These are phyloP conservation scores for Pythium biforme DNA, from an alignment of 352 stramenopile species.

Conservation along the genomic window DNA sequence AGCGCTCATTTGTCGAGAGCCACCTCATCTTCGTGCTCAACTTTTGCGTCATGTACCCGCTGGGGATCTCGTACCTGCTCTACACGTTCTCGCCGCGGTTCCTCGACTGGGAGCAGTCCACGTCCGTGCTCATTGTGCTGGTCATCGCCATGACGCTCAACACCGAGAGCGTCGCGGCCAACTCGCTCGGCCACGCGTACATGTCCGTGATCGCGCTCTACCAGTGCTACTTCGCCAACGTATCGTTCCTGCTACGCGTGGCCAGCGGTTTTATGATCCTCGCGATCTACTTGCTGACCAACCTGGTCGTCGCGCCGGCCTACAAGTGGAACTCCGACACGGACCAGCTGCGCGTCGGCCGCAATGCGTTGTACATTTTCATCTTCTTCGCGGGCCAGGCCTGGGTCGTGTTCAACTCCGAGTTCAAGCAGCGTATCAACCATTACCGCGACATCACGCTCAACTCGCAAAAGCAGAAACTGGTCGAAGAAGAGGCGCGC, in stretches of 20 bases:
- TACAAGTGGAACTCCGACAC: conserved; percentile 39
- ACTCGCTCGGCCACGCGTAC: conserved; percentile 74
- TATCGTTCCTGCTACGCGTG: conserved; percentile 72
- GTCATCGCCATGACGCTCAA: conserved; percentile 62
- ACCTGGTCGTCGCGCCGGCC: conserved; percentile 52
- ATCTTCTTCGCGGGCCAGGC: conserved; percentile 76
- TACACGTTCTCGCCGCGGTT: conserved; percentile 69
- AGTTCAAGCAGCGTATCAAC: conserved; percentile 88
- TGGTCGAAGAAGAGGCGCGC: conserved; percentile 72
- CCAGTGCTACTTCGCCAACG: conserved; percentile 81
- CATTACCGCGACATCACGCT: conserved; percentile 82
- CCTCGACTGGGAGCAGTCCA: conserved; percentile 57
- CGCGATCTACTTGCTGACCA: conserved; percentile 59
- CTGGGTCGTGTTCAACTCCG: conserved; percentile 84
- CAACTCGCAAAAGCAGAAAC: conserved; percentile 82
- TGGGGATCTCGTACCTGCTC: conserved; percentile 56
- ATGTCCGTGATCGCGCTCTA: conserved; percentile 78
- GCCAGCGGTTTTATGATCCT: conserved; percentile 59
- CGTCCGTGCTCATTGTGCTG: conserved; percentile 50
- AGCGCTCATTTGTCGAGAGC: conserved; percentile 49
- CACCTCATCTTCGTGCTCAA: conserved; percentile 77
- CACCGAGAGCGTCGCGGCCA: conserved; percentile 58
- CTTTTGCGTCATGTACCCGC: conserved; percentile 76
- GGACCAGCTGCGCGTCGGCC: conserved; percentile 47
- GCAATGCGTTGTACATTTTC: conserved; percentile 83